Base-by-base conservation (phyloP, 2,329 filamentous ascomycete genomes). In the Stachybotrys echinatus region DNA sequence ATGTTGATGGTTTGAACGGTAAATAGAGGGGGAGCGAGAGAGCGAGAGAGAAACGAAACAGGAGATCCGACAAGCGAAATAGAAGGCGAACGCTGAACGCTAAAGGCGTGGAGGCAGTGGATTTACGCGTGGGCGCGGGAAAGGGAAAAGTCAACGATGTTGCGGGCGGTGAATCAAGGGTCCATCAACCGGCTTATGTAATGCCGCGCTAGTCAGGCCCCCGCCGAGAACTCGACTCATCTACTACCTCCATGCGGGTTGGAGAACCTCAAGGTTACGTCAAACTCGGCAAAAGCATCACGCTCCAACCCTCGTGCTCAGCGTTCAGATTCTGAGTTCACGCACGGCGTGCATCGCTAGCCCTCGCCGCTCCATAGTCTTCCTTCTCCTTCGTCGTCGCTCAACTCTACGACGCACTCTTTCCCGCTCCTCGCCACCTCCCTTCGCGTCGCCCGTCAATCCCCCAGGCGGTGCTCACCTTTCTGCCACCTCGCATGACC, bases 1-100 rank as follows among this genome's bases (percentile, higher is more conserved):
- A 72, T 73, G 46, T 45, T 63, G 52, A 48, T 44, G 42, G 27
- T 34, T 5, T 34, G 14, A 14, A 14, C 2, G 14, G 10, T 34
- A 47, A 37, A 47, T 45, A 47, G 48, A 48, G 42, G 42, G 49
- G 50, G 43, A 50, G 45, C 43, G 40, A 37, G 22, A 43, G 31
- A 45, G 47, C 48, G 18, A 39, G 19, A 44, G 37, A 48, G 48
- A 55, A 55, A 53, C 45, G 52, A 51, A 46, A 49, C 50, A 50
- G 43, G 48, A 42, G 39, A 49, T 39, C 27, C 21, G 52, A 47
- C 48, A 54, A 49, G 42, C 21, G 18, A 22, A 27, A 45, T n/a
- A 45, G n/a, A 34, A 14, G 27, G 14, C 27, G 27, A 34, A n/a
- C n/a, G n/a, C n/a, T n/a, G n/a, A n/a, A n/a, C n/a, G n/a, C 18